Evolutionary conservation across 2,329 filamentous ascomycete species (phyloP).

Genomic region (Fusarium pseudocircinatum): DNA sequence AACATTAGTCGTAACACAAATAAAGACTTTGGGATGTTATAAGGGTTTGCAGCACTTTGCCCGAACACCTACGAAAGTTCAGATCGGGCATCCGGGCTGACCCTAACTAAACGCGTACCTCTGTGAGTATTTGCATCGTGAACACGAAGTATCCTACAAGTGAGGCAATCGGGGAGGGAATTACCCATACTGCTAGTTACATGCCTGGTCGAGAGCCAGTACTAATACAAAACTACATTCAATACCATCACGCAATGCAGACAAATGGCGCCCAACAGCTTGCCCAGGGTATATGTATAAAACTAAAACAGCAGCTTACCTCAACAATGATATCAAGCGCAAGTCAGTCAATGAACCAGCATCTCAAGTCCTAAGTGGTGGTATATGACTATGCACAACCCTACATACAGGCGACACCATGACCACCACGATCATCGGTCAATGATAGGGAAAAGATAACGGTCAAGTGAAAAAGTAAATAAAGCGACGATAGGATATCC

Average conservation of each 20-base stretch:
- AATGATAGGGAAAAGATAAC: constrained; percentile 37
- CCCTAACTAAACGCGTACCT: too few relatives aligned
- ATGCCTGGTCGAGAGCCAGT: not conserved
- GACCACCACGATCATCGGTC: constrained; percentile 33
- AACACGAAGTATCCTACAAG: not conserved
- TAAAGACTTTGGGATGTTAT: rapidly evolving
- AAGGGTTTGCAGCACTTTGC: not conserved
- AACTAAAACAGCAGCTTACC: too few relatives aligned
- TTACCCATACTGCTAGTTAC: not conserved
- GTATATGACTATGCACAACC: constrained; percentile 46
- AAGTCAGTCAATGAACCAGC: constrained; percentile 4
- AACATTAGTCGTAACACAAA: not conserved
- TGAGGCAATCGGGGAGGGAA: not conserved
- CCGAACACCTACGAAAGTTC: too few relatives aligned
- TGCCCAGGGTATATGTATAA: not conserved
- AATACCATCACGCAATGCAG: not conserved
- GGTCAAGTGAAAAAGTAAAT: constrained; percentile 44
- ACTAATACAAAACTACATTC: not conserved
- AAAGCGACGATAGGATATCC: constrained; percentile 45
- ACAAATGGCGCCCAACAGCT: not conserved
- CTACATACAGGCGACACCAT: constrained; percentile 44
- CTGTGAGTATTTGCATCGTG: not conserved
- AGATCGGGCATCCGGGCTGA: not conserved
- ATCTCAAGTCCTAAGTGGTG: constrained; percentile 32
- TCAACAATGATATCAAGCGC: not conserved